Evolutionary conservation across 495 filamentous ascomycete genomes (phyloP).

Genomic region (Xylaria longipes): DNA sequence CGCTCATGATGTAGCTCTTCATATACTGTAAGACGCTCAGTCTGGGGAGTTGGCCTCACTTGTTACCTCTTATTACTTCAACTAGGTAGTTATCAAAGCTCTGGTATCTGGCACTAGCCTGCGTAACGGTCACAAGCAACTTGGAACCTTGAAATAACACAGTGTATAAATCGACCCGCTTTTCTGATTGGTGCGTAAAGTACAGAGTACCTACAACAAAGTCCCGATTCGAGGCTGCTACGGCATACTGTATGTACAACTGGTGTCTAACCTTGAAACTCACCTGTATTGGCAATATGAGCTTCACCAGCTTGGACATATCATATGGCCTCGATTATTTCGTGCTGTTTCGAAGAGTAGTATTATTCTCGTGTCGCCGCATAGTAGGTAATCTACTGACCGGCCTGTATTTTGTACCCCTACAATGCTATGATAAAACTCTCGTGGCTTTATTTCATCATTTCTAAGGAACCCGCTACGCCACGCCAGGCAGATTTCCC

Average conservation of each 20-base stretch:
- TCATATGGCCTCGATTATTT: neutral
- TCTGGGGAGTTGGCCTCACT: neutral
- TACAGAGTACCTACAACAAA: no score
- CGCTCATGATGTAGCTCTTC: constrained; percentile 31
- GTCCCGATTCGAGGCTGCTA: no score
- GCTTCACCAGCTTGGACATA: neutral
- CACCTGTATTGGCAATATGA: neutral
- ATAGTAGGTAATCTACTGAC: constrained; percentile 1
- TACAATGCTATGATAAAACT: neutral
- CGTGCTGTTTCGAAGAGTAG: neutral
- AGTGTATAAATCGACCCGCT: constrained; percentile 13
- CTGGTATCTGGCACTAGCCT: neutral
- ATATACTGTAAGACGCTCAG: neutral
- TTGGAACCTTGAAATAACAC: neutral
- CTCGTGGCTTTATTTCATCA: neutral
- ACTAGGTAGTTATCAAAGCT: neutral
- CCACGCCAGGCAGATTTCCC: neutral
- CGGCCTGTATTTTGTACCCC: neutral
- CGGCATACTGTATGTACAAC: neutral
- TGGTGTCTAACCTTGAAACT: neutral
- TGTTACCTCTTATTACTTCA: neutral
- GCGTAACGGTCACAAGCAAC: neutral
- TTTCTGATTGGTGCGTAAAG: neutral
- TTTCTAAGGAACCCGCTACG: neutral
- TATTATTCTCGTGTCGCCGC: constrained; percentile 9